Evolutionary conservation across 139 green algal genomes (phyloP), one percentile per base, ranked within the genome.

Genomic region (Edaphochlamys debaryana): DNA sequence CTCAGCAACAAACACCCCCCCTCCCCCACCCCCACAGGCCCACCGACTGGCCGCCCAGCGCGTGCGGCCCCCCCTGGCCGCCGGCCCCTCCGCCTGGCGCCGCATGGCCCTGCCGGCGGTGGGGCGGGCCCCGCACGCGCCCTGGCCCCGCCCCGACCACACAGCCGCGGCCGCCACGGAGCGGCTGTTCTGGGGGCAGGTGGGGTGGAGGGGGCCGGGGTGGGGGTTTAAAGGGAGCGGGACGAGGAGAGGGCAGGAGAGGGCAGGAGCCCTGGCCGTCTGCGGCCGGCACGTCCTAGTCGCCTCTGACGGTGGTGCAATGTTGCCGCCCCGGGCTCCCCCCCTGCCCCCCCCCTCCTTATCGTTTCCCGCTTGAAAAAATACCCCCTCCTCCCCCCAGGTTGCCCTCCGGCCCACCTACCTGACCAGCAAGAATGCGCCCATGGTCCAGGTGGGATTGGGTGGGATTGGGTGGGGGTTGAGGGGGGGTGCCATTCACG

Each of bases 181-280:
- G 88, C 54, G 82, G 17, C 23, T 54, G 37, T 92, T 90, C 72
- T 90, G 86, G 86, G 45, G n/a, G 4, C 52, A 69, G 52, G 52
- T 62, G 52, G 17, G 52, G 13, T 6, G 17, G 13, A 20, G 15
- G 52, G 13, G 13, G 15, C 52, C 45, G 48, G 9, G 48, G 11
- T 62, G 52, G 17, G 45, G 45, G 11, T 54, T 54, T 54, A n/a
- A n/a, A n/a, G n/a, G n/a, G n/a, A n/a, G n/a, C n/a, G n/a, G n/a
- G n/a, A n/a, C n/a, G n/a, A n/a, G n/a, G n/a, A n/a, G n/a, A n/a
- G n/a, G n/a, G n/a, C n/a, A n/a, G n/a, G n/a, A n/a, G n/a, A n/a
- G n/a, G n/a, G n/a, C n/a, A n/a, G n/a, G n/a, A n/a, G n/a, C n/a
- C n/a, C n/a, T n/a, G n/a, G n/a, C n/a, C n/a, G n/a, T n/a, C n/a